Base-by-base conservation (phyloP, 805 yeast genomes). In the Hanseniaspora vineae region DNA sequence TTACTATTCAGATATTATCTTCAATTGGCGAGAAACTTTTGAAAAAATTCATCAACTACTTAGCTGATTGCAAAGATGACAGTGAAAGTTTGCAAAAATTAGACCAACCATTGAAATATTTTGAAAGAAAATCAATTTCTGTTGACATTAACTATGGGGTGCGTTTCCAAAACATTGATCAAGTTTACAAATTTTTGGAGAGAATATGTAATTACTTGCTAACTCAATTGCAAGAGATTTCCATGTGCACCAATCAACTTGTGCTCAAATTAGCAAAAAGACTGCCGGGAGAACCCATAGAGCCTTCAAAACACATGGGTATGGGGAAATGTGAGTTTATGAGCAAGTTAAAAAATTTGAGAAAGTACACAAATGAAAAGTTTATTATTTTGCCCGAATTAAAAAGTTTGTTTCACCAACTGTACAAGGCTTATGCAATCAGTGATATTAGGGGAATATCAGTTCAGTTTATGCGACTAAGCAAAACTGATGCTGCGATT, bases 101-200 rank as follows among this genome's bases (percentile, higher is more conserved):
- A 31, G 51, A 60, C 9, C 68, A 70, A 32, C 76, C 78, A 10
- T 65, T 68, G 14, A 77, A 66, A 46, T 48, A 43, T 44, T 69
- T 78, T 17, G 71, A 76, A 12, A 69, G 95, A 29, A 87, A 86
- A 55, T 76, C 92, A 1, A 73, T 90, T 0, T 86, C 95, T 0
- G 83, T 88, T 3, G 97, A 90, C 58, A 81, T 90, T 29, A 85
- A 87, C 52, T 90, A 87, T 81, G 97, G 96, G 0, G 84, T 90
- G 0, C 60, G 97, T 44, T 83, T 89, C 53, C 74, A 77, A 32
- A 67, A 66, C 0, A 67, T 73, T 31, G 60, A 63, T 0, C 86
- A 90, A 57, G 76, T 82, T 20, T 89, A 82, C 51, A 53, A 48
- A 4, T 92, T 90, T 56, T 58, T 86, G 10, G 65, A 69, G 35